Conservation (phyloP, 768 basidiomycete genomes). For the Tricholoma sp. region DNA sequence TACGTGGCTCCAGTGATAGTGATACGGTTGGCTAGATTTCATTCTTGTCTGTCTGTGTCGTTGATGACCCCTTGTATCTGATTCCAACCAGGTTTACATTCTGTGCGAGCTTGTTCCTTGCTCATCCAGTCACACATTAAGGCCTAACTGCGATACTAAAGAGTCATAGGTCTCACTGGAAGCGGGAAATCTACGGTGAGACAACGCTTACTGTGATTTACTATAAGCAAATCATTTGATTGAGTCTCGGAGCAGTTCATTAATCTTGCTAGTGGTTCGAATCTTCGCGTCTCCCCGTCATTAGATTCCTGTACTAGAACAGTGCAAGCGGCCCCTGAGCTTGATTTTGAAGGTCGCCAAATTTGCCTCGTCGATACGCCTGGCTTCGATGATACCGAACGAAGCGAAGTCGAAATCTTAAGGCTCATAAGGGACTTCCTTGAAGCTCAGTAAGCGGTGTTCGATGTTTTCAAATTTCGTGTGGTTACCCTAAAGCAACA, state of each 20-base stretch:
- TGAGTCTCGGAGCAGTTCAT: not conserved
- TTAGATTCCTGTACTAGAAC: not conserved
- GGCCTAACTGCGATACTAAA: no score
- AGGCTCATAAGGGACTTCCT: conserved; percentile 17
- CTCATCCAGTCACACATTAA: no score
- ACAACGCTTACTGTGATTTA: no score
- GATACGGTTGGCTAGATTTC: no score
- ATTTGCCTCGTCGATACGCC: conserved; percentile 35
- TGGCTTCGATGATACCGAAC: conserved; percentile 33
- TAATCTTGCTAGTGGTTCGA: not conserved
- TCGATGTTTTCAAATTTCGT: not conserved
- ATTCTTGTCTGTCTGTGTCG: no score
- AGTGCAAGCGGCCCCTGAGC: conserved; percentile 7
- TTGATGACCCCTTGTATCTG: no score
- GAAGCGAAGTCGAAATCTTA: conserved; percentile 26
- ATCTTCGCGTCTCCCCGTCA: not conserved
- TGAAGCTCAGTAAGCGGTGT: not conserved
- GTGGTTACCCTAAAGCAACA: conserved; percentile 2
- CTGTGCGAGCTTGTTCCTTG: no score
- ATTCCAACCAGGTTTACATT: no score
- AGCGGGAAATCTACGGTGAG: conserved; percentile 2
- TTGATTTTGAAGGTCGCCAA: conserved; percentile 21
- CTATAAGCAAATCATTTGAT: not conserved
- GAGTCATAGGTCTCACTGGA: not conserved
- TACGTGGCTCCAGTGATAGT: no score